phyloP scores from a whole-genome alignment of 257 asterid species.

The Solanum bukasovii region DNA sequence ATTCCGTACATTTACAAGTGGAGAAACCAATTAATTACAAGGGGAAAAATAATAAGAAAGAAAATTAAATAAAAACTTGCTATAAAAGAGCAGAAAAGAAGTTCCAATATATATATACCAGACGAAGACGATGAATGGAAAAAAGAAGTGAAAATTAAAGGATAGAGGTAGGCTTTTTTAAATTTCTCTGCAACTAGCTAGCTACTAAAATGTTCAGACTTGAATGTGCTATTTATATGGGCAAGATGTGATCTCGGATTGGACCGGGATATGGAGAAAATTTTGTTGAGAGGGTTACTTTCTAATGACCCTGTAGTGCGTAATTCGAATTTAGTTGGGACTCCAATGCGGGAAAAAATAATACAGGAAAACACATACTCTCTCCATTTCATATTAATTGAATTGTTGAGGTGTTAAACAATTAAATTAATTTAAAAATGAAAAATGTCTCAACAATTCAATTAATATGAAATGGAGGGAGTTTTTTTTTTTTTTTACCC shows the following conservation, averaged over 20 bases:
- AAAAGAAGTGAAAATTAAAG: not conserved
- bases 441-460: too few relatives aligned
- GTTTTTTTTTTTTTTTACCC: too few relatives aligned
- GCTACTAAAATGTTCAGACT: not conserved
- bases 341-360: too few relatives aligned
- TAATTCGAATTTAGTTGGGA: not conserved
- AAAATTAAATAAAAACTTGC: not conserved
- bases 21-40: not conserved
- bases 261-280: too few relatives aligned
- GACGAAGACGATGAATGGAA: not conserved
- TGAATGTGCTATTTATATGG: not conserved
- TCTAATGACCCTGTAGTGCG: accelerated
- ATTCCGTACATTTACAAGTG: not conserved
- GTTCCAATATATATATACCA: not conserved
- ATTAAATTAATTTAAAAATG: too few relatives aligned
- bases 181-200: not conserved
- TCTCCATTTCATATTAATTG: too few relatives aligned
- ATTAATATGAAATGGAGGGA: too few relatives aligned
- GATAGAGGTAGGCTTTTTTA: not conserved
- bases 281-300: too few relatives aligned
- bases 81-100: not conserved
- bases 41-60: too few relatives aligned
- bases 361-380: too few relatives aligned
- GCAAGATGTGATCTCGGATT: not conserved
- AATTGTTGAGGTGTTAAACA: too few relatives aligned